Evolutionary conservation across 2,329 filamentous ascomycete genomes (phyloP), one percentile per base, ranked within the genome.

Genomic region (Cladosporium oxysporum): DNA sequence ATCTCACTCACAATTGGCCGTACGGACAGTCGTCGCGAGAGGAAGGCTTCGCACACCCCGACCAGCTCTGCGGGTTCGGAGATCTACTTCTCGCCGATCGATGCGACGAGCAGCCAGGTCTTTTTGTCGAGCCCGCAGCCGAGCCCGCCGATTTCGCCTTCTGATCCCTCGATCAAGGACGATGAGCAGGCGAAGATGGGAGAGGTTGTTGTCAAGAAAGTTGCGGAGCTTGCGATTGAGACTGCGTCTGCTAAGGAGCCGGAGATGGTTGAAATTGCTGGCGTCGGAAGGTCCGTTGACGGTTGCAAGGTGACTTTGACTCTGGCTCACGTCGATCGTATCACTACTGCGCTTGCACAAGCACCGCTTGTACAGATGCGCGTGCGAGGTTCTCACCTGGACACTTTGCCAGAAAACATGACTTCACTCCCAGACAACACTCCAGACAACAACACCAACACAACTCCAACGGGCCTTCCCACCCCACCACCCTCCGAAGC

Each of bases 1-100:
- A 37, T 55, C 2, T 63, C 61, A 1, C 61, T 57, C 23, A 37
- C 23, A 16, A 31, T 62, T 23, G 60, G 50, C 12, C 50, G 61
- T 7, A 57, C 50, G 1, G 35, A n/a, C 12, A 47, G 61, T 33
- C 61, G 61, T 5, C 33, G 50, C 21, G 61, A 63, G 11, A 63
- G 50, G 35, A 47, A 63, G 35, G 35, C 49, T 10, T 49, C 61
- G 14, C 61, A 63, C 26, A 63, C 61, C 1, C 61, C 61, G 5
- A 63, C 31, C 26, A 63, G 61, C 50, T 63, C 61, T 33, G 61
- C 33, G 28, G 50, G 61, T 10, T 57, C 61, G 26, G 71, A 73
- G 11, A 70, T 74, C 12, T 74, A 72, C 64, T 74, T 74, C 58
- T 70, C 69, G 4, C 72, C 72, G 1, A 70, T 68, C 44, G 68